These are phyloP conservation scores for Claviceps spartinae DNA, from an alignment of 2,329 filamentous ascomycete species.

Conservation along the genomic window DNA sequence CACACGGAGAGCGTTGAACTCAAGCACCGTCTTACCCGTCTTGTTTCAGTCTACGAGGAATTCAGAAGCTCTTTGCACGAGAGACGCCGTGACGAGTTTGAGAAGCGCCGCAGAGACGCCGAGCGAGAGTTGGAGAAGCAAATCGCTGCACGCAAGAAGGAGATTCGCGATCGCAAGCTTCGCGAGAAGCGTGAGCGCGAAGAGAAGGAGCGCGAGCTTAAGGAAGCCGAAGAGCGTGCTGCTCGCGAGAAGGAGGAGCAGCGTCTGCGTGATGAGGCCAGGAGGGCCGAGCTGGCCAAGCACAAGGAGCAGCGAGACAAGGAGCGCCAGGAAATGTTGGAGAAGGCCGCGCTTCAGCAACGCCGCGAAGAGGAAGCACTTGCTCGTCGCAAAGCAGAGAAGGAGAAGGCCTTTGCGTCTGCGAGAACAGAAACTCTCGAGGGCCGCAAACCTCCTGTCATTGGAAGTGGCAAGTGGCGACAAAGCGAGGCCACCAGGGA, in stretches of 20 bases:
- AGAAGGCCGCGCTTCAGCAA: conserved; percentile 56
- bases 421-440: conserved; percentile 15
- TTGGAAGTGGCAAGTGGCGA: conserved; percentile 29
- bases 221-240: conserved; percentile 76
- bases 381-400: conserved; percentile 56
- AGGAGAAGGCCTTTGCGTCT: conserved; percentile 28
- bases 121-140: conserved; percentile 89
- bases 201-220: conserved; percentile 63
- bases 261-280: conserved; percentile 65
- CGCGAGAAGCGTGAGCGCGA: conserved; percentile 76
- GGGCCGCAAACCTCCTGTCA: conserved; percentile 18
- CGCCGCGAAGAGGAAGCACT: conserved; percentile 82
- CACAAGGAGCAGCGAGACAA: conserved; percentile 51
- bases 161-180: conserved; percentile 69
- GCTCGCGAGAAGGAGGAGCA: conserved; percentile 78
- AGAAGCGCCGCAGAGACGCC: conserved; percentile 81
- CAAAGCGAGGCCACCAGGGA: conserved; percentile 23
- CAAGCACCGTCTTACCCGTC: conserved; percentile 78
- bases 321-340: conserved; percentile 53
- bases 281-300: conserved; percentile 54
- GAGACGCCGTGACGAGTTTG: conserved; percentile 86
- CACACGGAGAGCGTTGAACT: conserved; percentile 86
- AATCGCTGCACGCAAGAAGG: conserved; percentile 76
- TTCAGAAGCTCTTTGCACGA: conserved; percentile 76
- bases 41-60: conserved; percentile 71